Base-by-base conservation (phyloP, 306 rosid genomes). In the Ochetophila trinervis region DNA sequence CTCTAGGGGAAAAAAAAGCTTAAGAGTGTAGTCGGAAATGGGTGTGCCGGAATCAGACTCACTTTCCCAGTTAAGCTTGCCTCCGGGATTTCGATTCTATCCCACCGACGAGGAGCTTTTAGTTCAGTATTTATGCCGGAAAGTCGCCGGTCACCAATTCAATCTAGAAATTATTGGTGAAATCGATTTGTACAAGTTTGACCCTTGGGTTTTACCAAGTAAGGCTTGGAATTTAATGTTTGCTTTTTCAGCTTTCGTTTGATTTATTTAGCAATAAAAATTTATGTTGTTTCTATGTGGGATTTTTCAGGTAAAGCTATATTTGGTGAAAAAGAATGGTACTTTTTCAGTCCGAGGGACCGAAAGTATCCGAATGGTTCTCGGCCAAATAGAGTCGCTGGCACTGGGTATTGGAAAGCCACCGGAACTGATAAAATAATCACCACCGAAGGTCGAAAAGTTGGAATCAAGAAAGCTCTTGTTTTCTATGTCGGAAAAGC, bases 361-460 rank as follows among this genome's bases (percentile, higher is more conserved):
- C 62, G 98, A 17, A 91, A 91, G 55, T 91, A 91, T 35, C 98
- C 98, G 0, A 91, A 91, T 30, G 98, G 98, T 5, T 87, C 98
- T 0, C 70, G 98, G 36, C 98, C 98, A 20, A 91, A 91, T 60
- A 74, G 98, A 72, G 98, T 91, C 2, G 98, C 96, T 0, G 96
- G 98, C 5, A 67, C 95, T n/a, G 98, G 98, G 21, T 91, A 91
- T 37, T 91, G 98, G 98, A 91, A 91, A 74, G 98, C 98, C 20
- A 91, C 98, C 0, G 98, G 98, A 21, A 92, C 98, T 0, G 98
- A 92, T 19, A 92, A 92, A 58, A 19, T 89, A 0, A 89, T 92
- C 65, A 78, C 82, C 20, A 87, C 90, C 0, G 91, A 92, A 71
- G 98, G 96, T 1, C 70, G 84, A n/a, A 92, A 81, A 72, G 98